These are phyloP conservation scores for Calonectria pauciramosa DNA, from an alignment of 2,329 filamentous ascomycete species.

Conservation along the genomic window DNA sequence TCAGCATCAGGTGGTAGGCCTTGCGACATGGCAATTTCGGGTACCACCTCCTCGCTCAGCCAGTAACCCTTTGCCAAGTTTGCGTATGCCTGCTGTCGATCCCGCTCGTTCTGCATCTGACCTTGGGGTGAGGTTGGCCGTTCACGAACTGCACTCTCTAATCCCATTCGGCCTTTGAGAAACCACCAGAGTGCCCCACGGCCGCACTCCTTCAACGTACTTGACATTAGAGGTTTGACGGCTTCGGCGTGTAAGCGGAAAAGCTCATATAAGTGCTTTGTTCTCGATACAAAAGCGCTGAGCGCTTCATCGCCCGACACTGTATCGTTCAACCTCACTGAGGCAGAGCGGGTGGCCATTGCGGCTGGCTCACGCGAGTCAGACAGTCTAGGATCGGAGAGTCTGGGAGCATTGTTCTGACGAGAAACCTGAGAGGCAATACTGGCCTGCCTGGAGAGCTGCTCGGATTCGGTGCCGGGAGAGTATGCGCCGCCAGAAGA, in stretches of 20 bases:
- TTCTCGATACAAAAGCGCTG: constrained; percentile 77
- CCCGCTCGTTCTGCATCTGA: constrained; percentile 66
- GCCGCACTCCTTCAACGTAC: constrained; percentile 76
- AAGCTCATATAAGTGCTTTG: constrained; percentile 80
- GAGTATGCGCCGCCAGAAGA: constrained; percentile 47
- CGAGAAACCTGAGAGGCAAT: constrained; percentile 35
- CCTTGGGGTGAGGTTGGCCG: constrained; percentile 66
- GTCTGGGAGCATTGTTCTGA: constrained; percentile 42
- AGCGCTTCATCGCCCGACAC: constrained; percentile 76
- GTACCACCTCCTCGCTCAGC: constrained; percentile 73
- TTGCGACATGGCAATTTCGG: constrained; percentile 62
- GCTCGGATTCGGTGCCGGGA: constrained; percentile 34
- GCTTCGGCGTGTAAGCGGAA: constrained; percentile 85
- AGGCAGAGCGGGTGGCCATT: constrained; percentile 49
- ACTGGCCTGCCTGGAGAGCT: constrained; percentile 42
- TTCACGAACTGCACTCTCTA: constrained; percentile 80
- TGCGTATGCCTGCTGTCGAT: constrained; percentile 83
- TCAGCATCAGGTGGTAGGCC: constrained; percentile 60
- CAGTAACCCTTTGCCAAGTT: constrained; percentile 90
- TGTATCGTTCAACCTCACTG: constrained; percentile 59
- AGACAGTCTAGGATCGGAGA: constrained; percentile 19
- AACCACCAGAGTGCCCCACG: constrained; percentile 92
- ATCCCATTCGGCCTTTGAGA: constrained; percentile 80
- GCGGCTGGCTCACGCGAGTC: constrained; percentile 40
- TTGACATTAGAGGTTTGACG: constrained; percentile 74